Evolutionary conservation across 2,329 filamentous ascomycete genomes (phyloP), one percentile per base, ranked within the genome.

Genomic region (Neurospora sp.): DNA sequence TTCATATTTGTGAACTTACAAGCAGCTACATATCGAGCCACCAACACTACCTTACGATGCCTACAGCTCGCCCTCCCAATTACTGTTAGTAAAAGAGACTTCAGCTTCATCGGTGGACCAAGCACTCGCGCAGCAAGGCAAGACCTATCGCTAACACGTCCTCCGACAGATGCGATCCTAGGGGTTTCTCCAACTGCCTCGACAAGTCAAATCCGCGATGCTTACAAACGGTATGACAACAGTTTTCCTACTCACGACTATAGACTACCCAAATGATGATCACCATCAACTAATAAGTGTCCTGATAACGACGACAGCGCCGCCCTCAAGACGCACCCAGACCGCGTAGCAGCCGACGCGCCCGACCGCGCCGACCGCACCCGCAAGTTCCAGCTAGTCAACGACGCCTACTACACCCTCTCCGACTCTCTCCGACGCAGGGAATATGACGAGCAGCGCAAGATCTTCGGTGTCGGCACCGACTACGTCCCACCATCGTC

Each of bases 241-340:
- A 68, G 78, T 67, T 6, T 23, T 8, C 15, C 40, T 43, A 41
- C 52, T 17, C 69, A 33, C 19, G 1, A 57, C 12, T 33, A 33
- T 23, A 17, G 0, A 57, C 6, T 17, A 52, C 23, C 15, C 36
- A 17, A 28, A 8, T 10, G 6, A 23, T 36, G 52, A 72, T 77
- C 67, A 46, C 11, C 37, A 15, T 23, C 19, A n/a, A 67, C 66
- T 70, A 39, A 68, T 40, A 41, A 66, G 65, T 28, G n/a, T 15
- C 43, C 4, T 52, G 19, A 11, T 52, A 68, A 39, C n/a, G 10
- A 43, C 36, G n/a, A 2, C 77, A 93, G 91, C 78, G 92, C 92
- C 76, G 95, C 95, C 5, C 84, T 98, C 66, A 97, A 96, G 81
- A 93, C 92, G 73, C 95, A 98, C 79, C 95, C 95, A 1, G 96